Percentiles rank a stretch among this genome's conserved stretches.
These are phyloP conservation scores for Debaryomycetaceae sp. DNA, from an alignment of 1,139 yeast species.

Conservation along the genomic window DNA sequence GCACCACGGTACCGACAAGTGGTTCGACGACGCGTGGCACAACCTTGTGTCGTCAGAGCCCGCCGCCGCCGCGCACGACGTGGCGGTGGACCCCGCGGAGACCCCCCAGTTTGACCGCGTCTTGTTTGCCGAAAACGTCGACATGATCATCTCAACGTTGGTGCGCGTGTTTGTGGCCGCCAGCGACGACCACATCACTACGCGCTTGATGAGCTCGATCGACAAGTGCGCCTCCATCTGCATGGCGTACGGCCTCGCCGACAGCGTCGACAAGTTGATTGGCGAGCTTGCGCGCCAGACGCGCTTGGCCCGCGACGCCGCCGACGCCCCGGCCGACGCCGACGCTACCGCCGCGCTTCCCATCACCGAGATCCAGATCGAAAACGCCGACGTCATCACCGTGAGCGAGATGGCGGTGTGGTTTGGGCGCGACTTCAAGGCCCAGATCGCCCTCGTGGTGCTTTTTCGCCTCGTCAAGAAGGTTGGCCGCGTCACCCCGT, in stretches of 20 bases:
- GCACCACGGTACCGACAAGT: constrained; percentile 79
- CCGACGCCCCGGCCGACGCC: neutral
- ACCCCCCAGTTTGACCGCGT: constrained; percentile 56
- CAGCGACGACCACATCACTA: constrained; percentile 82
- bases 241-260: constrained; percentile 51
- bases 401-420: constrained; percentile 80
- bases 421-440: constrained; percentile 88
- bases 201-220: constrained; percentile 80
- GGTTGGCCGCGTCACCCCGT: constrained; percentile 42
- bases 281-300: constrained; percentile 63
- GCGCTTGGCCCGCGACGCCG: constrained; percentile 24
- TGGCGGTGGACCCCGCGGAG: constrained; percentile 8
- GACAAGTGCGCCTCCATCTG: constrained; percentile 83
- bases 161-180: constrained; percentile 81
- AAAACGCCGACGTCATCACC: constrained; percentile 53
- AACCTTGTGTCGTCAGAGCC: constrained; percentile 60
- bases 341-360: constrained; percentile 21
- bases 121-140: constrained; percentile 61
- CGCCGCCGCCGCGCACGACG: constrained; percentile 8
- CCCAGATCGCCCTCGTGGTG: constrained; percentile 84
- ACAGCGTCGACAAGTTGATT: constrained; percentile 62
- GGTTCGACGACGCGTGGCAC: constrained; percentile 95
- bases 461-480: constrained; percentile 71
- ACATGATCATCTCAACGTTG: constrained; percentile 62
- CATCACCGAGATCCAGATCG: constrained; percentile 44